Evolutionary conservation across 768 basidiomycete species (phyloP), one percentile per base, ranked within the genome.

Genomic region (Austroboletus eburneus): DNA sequence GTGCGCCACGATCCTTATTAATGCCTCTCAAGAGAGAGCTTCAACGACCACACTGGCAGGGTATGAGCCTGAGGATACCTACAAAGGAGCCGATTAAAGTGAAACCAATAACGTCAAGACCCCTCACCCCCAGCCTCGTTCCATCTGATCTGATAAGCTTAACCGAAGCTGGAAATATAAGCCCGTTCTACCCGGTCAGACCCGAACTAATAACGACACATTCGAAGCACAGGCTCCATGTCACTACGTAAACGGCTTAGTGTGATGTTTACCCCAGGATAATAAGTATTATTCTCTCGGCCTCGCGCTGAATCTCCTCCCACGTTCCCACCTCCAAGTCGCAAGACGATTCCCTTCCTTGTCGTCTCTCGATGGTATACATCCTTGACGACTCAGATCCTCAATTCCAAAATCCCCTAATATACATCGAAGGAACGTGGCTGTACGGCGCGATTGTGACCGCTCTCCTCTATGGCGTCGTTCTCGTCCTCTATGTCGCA

Each of bases 371-470:
- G 24, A 67, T 65, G 63, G 43, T 46, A 27, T 48, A 23, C 24
- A n/a, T 16, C 42, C 47, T 29, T 2, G 39, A 23, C 37, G 49
- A 53, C 9, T 7, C 52, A 14, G 41, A 46, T 10, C 38, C 48
- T 1, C 51, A 57, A 39, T 49, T 17, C 45, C 46, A 54, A 7
- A 32, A 52, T 1, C 45, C 47, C 2, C 21, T 46, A 20, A 29
- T 63, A 45, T 65, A 48, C 36, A 47, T 34, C 16, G 65, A 65
- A 34, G 58, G 63, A 0, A 56, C 65, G 9, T 65, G 64, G 64
- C 30, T 65, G 7, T 58, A 65, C 9, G 64, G 64, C 9, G 61
- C 65, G 6, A 54, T 65, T 42, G 56, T 59, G 38, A 59, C 63
- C 12, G 47, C 52, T 23, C 27, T 62, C 34, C 48, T 61, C 42